Evolutionary conservation across 371 early-diverging fungal genomes (phyloP), one percentile per base, ranked within the genome.

Genomic region (Parasitella parasitica): DNA sequence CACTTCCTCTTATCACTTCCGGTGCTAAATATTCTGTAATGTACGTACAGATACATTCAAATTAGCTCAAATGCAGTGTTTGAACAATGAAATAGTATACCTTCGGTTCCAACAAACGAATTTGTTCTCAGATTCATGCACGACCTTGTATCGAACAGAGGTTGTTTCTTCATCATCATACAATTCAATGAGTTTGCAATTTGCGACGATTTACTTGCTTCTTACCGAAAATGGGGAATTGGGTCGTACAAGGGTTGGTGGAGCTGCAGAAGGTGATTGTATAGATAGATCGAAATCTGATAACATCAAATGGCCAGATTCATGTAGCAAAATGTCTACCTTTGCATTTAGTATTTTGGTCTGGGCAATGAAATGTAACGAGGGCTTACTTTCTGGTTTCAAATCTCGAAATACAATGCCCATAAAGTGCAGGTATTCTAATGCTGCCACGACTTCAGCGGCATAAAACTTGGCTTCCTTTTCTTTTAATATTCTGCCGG

Each of bases 241-340:
- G 32, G 72, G 80, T 68, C 89, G 92, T 39, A 94, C 86, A 32
- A 96, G 78, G 2, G 79, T 76, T 5, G 97, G 96, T 65, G 93
- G 95, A 75, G 94, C 91, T 49, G 91, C 82, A 6, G 83, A 83
- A 36, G 92, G 88, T 63, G 71, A 71, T 62, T 97, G 94, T 75
- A 95, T 94, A 67, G 93, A 93, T 15, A 97, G 82, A 4, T 96
- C 96, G 84, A 96, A 95, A 72, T 97, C 97, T 22, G 91, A 90
- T 52, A 97, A 77, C 36, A 94, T 90, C 56, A 95, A 87, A 75
- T 96, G 95, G 6, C 97, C 88, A 12, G 77, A 75, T 15, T 75
- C 81, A 71, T 91, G 89, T 58, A 98, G 74, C 58, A 96, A 73
- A 41, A 95, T 91, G 72, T 95, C 96, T 30, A 94, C 86, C 51